Conservation (phyloP, 345 rosid genomes). For the Boechera retrofracta region DNA sequence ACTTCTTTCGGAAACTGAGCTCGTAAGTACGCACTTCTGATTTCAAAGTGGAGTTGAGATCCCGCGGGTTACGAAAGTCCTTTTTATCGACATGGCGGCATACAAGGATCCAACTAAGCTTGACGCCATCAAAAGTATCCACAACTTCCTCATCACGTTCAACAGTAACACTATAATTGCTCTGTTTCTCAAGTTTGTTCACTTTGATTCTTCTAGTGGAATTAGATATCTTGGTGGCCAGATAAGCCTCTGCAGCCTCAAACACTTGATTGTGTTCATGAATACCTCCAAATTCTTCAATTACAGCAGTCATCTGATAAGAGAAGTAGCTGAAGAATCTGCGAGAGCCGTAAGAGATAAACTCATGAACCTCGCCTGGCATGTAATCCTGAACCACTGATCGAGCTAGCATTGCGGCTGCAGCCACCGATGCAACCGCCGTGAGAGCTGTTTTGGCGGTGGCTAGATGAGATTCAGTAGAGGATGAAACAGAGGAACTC, state of each 20-base stretch:
- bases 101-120: conserved; percentile 58
- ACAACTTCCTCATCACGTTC: conserved; percentile 58
- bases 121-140: conserved; percentile 58
- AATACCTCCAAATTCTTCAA: conserved; percentile 36
- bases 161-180: conserved; percentile 47
- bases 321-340: conserved; percentile 20
- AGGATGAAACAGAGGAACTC: conserved; percentile 33
- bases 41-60: conserved; percentile 37
- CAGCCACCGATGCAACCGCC: conserved; percentile 64
- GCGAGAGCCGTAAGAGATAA: conserved; percentile 16
- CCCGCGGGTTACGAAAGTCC: conserved; percentile 28
- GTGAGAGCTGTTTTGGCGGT: conserved; percentile 54
- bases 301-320: conserved; percentile 37
- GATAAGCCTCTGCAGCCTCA: conserved; percentile 55
- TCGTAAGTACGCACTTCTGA: conserved; percentile 56
- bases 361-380: conserved; percentile 31
- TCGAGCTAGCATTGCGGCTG: conserved; percentile 56
- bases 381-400: conserved; percentile 51
- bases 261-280: conserved; percentile 50
- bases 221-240: conserved; percentile 47
- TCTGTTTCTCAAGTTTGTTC: conserved; percentile 63
- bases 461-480: conserved; percentile 43
- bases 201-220: conserved; percentile 52
- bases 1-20: conserved; percentile 60
- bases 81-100: conserved; percentile 46